Conservation (phyloP, 2,329 filamentous ascomycete species). For the Ilyonectria robusta region DNA sequence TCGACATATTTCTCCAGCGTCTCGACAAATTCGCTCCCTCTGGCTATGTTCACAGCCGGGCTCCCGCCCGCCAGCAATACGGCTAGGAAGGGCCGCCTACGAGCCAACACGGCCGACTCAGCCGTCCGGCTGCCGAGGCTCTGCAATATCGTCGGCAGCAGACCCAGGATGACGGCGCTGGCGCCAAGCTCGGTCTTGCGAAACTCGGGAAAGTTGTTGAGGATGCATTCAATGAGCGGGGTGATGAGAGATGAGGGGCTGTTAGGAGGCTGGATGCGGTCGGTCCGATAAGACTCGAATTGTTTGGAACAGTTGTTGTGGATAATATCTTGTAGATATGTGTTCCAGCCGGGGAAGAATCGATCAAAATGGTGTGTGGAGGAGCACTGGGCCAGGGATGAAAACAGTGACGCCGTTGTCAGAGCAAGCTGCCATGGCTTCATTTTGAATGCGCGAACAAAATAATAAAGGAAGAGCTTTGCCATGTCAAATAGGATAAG, state of each 20-base stretch:
- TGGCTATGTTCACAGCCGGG: constrained; percentile 11
- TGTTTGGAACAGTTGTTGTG: constrained; percentile 5
- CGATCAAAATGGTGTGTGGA: constrained; percentile 18
- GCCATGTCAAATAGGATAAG: background rate
- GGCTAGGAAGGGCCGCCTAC: constrained; percentile 38
- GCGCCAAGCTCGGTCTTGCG: constrained; percentile 44
- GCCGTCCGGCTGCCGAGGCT: constrained; percentile 35
- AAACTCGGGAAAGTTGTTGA: constrained; percentile 37
- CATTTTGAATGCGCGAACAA: background rate
- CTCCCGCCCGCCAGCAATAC: constrained; percentile 36
- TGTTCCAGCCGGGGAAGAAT: constrained; percentile 40
- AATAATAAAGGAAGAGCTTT: background rate
- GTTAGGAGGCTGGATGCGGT: background rate
- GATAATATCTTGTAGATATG: constrained; percentile 17
- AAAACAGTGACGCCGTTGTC: background rate
- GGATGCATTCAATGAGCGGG: constrained; percentile 36
- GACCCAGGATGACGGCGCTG: constrained; percentile 41
- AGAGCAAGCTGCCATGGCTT: background rate
- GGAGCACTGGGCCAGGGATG: background rate
- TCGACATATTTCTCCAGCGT: constrained; percentile 7
- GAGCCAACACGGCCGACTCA: constrained; percentile 39
- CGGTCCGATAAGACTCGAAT: constrained; percentile 15
- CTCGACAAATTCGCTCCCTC: constrained; percentile 10
- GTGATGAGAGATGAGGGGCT: constrained; percentile 16
- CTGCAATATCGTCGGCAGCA: constrained; percentile 37